Percentiles rank a stretch among this genome's conserved stretches.
These are phyloP conservation scores for Jatropha curcas DNA, from an alignment of 345 rosid species.

Conservation along the genomic window DNA sequence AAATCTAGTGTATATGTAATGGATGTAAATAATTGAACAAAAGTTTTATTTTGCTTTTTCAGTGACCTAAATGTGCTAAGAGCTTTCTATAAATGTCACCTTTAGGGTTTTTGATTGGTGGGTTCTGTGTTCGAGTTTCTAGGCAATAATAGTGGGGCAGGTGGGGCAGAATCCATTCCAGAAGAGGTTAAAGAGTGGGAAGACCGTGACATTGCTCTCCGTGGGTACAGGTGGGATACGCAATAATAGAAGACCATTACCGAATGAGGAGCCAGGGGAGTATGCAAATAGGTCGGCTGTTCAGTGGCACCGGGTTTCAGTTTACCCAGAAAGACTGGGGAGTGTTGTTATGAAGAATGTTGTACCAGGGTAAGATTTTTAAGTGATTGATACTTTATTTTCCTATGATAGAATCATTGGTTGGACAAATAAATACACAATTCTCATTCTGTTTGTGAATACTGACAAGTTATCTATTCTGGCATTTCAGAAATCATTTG, in stretches of 20 bases:
- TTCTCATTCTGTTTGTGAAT: neutral
- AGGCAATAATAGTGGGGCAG: conserved; percentile 94
- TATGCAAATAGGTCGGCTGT: conserved; percentile 63
- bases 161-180: conserved; percentile 78
- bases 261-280: conserved; percentile 71
- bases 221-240: conserved; percentile 87
- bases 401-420: neutral
- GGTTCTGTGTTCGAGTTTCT: conserved; percentile 8
- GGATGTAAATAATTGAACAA: neutral
- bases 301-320: conserved; percentile 93
- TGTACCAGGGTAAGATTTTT: conserved; percentile 78
- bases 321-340: conserved; percentile 65
- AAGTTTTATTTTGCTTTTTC: neutral
- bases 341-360: conserved; percentile 54
- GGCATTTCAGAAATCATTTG: neutral
- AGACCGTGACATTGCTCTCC: conserved; percentile 55
- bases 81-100: neutral
- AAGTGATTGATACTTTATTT: neutral
- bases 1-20: neutral
- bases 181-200: conserved; percentile 75
- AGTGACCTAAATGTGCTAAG: neutral
- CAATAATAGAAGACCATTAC: conserved; percentile 68
- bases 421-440: neutral
- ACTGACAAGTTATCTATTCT: neutral
- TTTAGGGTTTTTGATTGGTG: conserved; percentile 1